Evolutionary conservation across 305 asterid species (phyloP).

Genomic region (Striga hermonthica): DNA sequence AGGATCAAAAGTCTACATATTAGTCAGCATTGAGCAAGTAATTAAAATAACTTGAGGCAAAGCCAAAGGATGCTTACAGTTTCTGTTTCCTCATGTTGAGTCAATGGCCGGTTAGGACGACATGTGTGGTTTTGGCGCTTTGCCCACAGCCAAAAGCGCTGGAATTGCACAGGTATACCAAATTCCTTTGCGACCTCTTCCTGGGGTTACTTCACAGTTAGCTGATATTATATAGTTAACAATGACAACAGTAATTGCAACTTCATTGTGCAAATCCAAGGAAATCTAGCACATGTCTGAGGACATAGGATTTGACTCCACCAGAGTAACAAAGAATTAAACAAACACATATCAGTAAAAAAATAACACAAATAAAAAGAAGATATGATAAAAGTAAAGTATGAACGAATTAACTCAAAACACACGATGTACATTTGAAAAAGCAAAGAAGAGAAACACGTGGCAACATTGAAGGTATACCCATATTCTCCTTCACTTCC

Average conservation of each 20-base stretch:
- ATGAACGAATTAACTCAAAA: neutral
- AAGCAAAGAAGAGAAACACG: constrained; percentile 5
- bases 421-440: neutral
- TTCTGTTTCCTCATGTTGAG: constrained; percentile 49
- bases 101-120: constrained; percentile 57
- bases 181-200: constrained; percentile 56
- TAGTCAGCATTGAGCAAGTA: constrained; percentile 15
- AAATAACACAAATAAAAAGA: neutral
- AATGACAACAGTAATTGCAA: constrained; percentile 8
- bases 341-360: constrained; percentile 22
- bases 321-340: constrained; percentile 3
- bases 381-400: neutral
- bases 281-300: constrained; percentile 7
- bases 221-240: constrained; percentile 27
- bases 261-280: constrained; percentile 13
- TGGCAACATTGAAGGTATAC: constrained; percentile 9
- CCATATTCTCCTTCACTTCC: constrained; percentile 7
- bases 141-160: constrained; percentile 61
- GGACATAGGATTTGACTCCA: constrained; percentile 21
- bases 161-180: constrained; percentile 49
- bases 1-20: constrained; percentile 17
- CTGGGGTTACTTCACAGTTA: constrained; percentile 42
- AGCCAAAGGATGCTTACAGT: constrained; percentile 37
- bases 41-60: constrained; percentile 23
- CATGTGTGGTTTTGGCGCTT: constrained; percentile 52